Evolutionary conservation across 352 stramenopile genomes (phyloP), one percentile per base, ranked within the genome.

Genomic region (Globisporangium recalcitrans): DNA sequence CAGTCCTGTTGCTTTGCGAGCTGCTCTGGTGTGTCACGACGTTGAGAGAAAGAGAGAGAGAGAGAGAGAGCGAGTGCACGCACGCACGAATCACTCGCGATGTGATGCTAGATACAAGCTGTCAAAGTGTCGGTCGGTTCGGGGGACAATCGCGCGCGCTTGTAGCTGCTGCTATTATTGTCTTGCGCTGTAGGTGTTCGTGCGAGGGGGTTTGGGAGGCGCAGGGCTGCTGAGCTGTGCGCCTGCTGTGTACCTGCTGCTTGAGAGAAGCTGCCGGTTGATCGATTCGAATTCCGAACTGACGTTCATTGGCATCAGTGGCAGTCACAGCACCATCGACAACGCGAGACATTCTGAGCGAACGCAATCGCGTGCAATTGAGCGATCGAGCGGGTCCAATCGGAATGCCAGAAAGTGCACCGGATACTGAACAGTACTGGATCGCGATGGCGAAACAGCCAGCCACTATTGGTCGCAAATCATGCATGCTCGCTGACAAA

Each of bases 281-380:
- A n/a, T 34, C 10, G 55, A 42, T 40, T 14, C 56, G 42, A 53
- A 60, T 62, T 62, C 44, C 44, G 44, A 62, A 62, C 56, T 62
- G 56, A 52, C 56, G 40, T 38, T 51, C 26, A 4, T 11, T 21
- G 16, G 4, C 13, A 32, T 51, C 27, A 6, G 44, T 26, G 44
- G 44, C 44, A 9, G 44, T 14, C 27, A 5, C 4, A 9, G 44
- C 44, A n/a, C 44, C 19, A 51, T 27, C 7, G 44, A 2, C 44
- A 8, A 46, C 21, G 51, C 51, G 51, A 24, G 51, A 56, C 51
- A 57, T 40, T 42, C 31, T 29, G 14, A 32, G 38, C 51, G 51
- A 56, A 56, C 27, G 51, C 27, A 32, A 56, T 55, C 36, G 36
- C 36, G 36, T 10, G 6, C 16, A 19, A 16, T 27, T 9, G n/a